Base-by-base conservation (phyloP, 768 basidiomycete species). In the Tulasnella sp. region DNA sequence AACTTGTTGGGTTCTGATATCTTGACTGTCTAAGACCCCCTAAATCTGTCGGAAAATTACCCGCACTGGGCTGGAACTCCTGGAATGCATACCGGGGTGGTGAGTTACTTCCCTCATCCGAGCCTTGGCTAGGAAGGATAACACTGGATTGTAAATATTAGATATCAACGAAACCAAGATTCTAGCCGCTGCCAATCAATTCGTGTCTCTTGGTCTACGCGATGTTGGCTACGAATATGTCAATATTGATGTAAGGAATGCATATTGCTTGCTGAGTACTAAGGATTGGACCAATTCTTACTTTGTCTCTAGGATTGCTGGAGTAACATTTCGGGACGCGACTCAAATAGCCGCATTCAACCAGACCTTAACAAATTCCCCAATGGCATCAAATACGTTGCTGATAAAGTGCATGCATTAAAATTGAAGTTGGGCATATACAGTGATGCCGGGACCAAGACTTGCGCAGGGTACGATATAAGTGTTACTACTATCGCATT, bases 301-400 rank as follows among this genome's bases (percentile, higher is more conserved):
- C 5, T 37, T n/a, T n/a, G 5, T 40, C 37, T 3, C n/a, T 47
- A 75, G 73, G 74, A 76, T 53, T 73, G 72, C 54, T 76, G 74
- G 74, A 58, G 72, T 3, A 57, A 65, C 27, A 67, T 54, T 59
- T 48, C 58, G 9, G 71, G 74, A 12, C 34, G 53, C 20, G 63
- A 74, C 56, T 64, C 59, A 1, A 73, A 69, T 6, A 60, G 66
- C 4, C 62, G 64, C 28, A 73, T 74, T 5, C 63, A 71, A 3
- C 72, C 75, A 2, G 74, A 76, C 58, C 64, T 69, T n/a, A 60
- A 54, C 34, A 77, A 74, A 55, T 77, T 77, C 57, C 75, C 75
- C 0, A 68, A 70, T 45, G 75, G 75, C 12, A 73, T 77, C 58
- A 66, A 58, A 48, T 63, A 63, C 4, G 59, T 74, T 12, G 72